Evolutionary conservation across 1,139 yeast species (phyloP).

Genomic region (Magnusiomyces magnusii): DNA sequence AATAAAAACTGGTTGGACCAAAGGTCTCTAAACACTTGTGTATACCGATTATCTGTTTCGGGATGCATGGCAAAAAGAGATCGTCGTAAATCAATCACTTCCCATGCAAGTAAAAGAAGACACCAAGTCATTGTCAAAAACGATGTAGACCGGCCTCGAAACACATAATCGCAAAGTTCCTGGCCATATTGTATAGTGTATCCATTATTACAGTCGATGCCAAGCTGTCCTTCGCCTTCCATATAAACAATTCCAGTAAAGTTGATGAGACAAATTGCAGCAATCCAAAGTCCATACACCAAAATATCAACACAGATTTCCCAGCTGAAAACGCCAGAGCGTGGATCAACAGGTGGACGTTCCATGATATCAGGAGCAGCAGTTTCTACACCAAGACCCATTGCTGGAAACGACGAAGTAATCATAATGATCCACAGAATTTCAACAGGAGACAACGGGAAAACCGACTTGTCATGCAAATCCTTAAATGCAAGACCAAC

Average conservation of each 20-base stretch:
- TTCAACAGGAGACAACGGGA: constrained; percentile 74
- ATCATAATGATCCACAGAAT: constrained; percentile 74
- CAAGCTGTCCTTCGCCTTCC: constrained; percentile 60
- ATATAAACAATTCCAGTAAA: constrained; percentile 58
- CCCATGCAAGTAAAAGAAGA: constrained; percentile 83
- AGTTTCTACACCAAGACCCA: constrained; percentile 73
- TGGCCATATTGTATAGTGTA: constrained; percentile 23
- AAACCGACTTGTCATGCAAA: constrained; percentile 51
- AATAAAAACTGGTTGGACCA: constrained; percentile 74
- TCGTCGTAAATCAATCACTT: constrained; percentile 67
- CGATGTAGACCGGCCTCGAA: constrained; percentile 71
- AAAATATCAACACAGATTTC: constrained; percentile 69
- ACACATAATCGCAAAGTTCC: constrained; percentile 54
- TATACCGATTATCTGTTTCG: constrained; percentile 53
- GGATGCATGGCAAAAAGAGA: constrained; percentile 74
- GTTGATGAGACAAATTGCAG: constrained; percentile 59
- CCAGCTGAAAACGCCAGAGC: constrained; percentile 56
- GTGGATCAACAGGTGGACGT: constrained; percentile 53
- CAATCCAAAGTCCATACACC: constrained; percentile 68
- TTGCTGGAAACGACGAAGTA: constrained; percentile 77
- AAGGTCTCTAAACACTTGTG: constrained; percentile 52
- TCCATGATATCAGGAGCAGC: constrained; percentile 63
- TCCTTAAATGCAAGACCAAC: constrained; percentile 63
- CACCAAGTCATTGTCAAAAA: constrained; percentile 91
- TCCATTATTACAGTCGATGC: constrained; percentile 52